Percentiles rank a stretch among this genome's conserved stretches.
Evolutionary conservation across 2,329 filamentous ascomycete genomes (phyloP).

Genomic region (Arachnomyces sp.): DNA sequence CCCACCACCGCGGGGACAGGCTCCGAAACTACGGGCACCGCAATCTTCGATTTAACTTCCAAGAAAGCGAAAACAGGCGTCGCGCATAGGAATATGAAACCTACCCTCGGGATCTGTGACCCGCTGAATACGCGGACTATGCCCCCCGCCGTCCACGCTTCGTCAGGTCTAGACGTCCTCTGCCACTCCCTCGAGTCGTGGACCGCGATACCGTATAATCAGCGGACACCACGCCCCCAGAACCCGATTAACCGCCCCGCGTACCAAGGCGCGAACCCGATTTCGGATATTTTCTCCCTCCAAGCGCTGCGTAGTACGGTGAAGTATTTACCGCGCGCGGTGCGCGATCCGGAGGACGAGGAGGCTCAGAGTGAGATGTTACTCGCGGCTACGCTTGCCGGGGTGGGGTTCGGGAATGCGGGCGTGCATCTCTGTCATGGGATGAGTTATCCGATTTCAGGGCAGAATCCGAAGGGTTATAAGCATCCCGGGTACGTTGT

Average conservation of each 20-base stretch:
- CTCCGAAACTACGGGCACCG: slow-evolving; percentile 92
- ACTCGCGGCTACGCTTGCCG: slow-evolving; percentile 83
- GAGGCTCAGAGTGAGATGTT: slow-evolving; percentile 96
- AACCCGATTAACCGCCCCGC: slow-evolving; percentile 89
- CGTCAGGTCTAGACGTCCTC: slow-evolving; percentile 85
- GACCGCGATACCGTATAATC: slow-evolving; percentile 91
- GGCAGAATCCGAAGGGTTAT: slow-evolving; percentile 81
- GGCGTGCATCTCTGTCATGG: slow-evolving; percentile 85
- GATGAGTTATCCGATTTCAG: slow-evolving; percentile 96
- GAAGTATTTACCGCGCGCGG: slow-evolving; percentile 83
- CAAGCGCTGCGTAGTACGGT: slow-evolving; percentile 74
- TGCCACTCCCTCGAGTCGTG: slow-evolving; percentile 94
- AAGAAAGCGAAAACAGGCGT: slow-evolving; percentile 92
- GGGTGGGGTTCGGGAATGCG: slow-evolving; percentile 94
- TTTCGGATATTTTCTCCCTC: slow-evolving; percentile 93
- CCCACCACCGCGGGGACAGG: slow-evolving; percentile 82
- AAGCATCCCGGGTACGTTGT: slow-evolving; percentile 81
- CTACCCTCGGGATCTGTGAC: slow-evolving; percentile 78
- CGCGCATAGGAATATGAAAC: slow-evolving; percentile 90
- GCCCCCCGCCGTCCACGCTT: slow-evolving; percentile 87
- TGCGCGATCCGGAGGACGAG: slow-evolving; percentile 77
- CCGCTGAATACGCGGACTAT: slow-evolving; percentile 91
- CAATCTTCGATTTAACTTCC: slow-evolving; percentile 90
- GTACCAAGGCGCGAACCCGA: slow-evolving; percentile 95
- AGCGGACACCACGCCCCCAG: slow-evolving; percentile 70